Percentiles rank a stretch among this genome's conserved stretches.
phyloP scores from a whole-genome alignment of 345 rosid genomes.

The Abelmoschus esculentus region DNA sequence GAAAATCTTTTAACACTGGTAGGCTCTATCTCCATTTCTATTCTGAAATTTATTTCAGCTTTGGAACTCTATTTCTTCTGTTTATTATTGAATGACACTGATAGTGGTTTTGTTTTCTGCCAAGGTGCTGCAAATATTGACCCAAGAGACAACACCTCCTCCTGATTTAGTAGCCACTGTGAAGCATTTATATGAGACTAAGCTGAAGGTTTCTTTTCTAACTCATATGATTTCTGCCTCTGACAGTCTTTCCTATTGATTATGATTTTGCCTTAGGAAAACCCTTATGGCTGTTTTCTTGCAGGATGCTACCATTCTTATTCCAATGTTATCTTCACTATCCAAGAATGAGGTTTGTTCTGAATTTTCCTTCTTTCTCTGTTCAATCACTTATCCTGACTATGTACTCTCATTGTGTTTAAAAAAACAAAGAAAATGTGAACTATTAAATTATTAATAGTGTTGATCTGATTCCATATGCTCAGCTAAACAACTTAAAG shows the following conservation, averaged over 20 bases:
- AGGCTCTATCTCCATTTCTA: conserved; percentile 14
- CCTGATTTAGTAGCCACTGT: conserved; percentile 71
- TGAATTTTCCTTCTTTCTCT: conserved; percentile 4
- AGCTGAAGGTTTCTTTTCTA: conserved; percentile 58
- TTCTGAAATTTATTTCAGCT: conserved; percentile 11
- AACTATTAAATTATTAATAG: not conserved
- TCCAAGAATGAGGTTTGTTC: conserved; percentile 78
- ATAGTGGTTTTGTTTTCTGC: conserved; percentile 19
- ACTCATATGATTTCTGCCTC: conserved; percentile 6
- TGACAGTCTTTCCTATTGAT: conserved; percentile 3
- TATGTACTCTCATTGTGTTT: not conserved
- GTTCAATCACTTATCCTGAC: not conserved
- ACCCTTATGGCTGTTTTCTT: conserved; percentile 20
- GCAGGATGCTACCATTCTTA: conserved; percentile 92
- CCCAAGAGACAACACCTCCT: conserved; percentile 75
- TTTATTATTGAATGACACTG: conserved; percentile 20
- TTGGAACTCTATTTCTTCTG: conserved; percentile 9
- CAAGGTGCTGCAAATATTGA: conserved; percentile 89
- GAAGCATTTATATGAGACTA: conserved; percentile 85
- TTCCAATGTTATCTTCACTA: conserved; percentile 89
- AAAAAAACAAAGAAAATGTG: not conserved
- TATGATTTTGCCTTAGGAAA: conserved; percentile 5
- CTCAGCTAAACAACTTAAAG: not conserved
- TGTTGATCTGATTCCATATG: not conserved
- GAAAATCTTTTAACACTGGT: conserved; percentile 91